A percentile compares a stretch with the other conserved stretches of the same genome.
phyloP scores from a whole-genome alignment of 345 rosid species.

The Eutrema yunnanense region DNA sequence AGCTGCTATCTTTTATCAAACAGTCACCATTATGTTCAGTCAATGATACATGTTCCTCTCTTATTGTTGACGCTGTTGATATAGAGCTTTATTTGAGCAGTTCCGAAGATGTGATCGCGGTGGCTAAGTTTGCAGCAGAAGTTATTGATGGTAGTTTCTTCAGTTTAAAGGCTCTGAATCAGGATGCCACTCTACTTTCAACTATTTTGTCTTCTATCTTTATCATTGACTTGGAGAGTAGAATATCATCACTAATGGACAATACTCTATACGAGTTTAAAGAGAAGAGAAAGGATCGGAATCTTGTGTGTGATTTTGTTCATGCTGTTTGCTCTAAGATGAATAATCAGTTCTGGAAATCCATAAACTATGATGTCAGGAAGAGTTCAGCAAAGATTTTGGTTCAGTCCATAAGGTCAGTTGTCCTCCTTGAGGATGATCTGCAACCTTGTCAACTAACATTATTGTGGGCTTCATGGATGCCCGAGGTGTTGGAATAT shows the following conservation, averaged over 20 bases:
- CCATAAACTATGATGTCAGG: constrained; percentile 37
- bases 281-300: constrained; percentile 34
- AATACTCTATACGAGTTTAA: constrained; percentile 18
- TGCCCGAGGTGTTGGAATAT: constrained; percentile 52
- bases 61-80: constrained; percentile 31
- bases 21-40: constrained; percentile 60
- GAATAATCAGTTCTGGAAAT: constrained; percentile 47
- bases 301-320: constrained; percentile 37
- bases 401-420: constrained; percentile 46
- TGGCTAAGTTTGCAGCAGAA: constrained; percentile 59
- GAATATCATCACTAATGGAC: constrained; percentile 36
- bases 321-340: constrained; percentile 40
- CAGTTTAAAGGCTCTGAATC: constrained; percentile 46
- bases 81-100: constrained; percentile 26
- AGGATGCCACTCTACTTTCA: constrained; percentile 51
- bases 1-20: constrained; percentile 45
- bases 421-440: constrained; percentile 49
- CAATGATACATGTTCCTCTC: constrained; percentile 42
- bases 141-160: constrained; percentile 60
- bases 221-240: constrained; percentile 63
- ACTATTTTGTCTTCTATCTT: constrained; percentile 51
- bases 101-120: constrained; percentile 28
- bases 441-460: constrained; percentile 39
- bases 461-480: constrained; percentile 58
- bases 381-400: constrained; percentile 47